Evolutionary conservation across 208 protist genomes (phyloP), one percentile per base, ranked within the genome.

Genomic region (Leishmania arabica): DNA sequence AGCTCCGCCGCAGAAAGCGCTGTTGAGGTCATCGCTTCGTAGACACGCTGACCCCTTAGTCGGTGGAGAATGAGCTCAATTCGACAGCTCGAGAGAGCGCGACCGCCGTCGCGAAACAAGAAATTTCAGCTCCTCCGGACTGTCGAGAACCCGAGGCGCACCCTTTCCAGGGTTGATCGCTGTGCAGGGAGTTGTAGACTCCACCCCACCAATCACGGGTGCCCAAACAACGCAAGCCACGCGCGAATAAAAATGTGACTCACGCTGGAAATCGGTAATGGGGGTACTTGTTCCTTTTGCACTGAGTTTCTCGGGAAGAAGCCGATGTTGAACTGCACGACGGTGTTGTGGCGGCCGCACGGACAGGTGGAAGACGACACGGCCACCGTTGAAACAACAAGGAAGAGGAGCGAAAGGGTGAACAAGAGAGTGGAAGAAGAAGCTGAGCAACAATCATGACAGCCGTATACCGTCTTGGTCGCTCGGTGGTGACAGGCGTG

Each of bases 1-100:
- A 92, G 68, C 70, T 90, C 82, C 58, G 81, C 68, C 37, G 66
- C 79, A 40, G 74, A 77, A n/a, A 72, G 54, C 24, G n/a, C 75
- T 37, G 84, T 83, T 27, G 84, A 83, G 47, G 47, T 51, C 89
- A 88, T 91, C 47, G 74, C 40, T 45, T 66, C 24, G 56, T 47
- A 51, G n/a, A 9, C 37, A 66, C 13, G 42, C 45, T 24, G 27
- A 37, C 45, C 45, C 69, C 42, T 51, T 73, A 19, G 15, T 31
- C 8, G 7, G 45, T 54, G 21, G 21, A 73, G 15, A 27, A 3
- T 49, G 17, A 60, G 24, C 54, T 54, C 73, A 56, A 62, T 62
- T 17, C 31, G 45, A 60, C 60, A 21, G 31, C 77, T 65, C 24
- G 24, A 81, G 56, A 75, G 40, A 15, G 45, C 11, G 24, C 42